Base-by-base conservation (phyloP, 83 land plant genomes). In the Thuja plicata region DNA sequence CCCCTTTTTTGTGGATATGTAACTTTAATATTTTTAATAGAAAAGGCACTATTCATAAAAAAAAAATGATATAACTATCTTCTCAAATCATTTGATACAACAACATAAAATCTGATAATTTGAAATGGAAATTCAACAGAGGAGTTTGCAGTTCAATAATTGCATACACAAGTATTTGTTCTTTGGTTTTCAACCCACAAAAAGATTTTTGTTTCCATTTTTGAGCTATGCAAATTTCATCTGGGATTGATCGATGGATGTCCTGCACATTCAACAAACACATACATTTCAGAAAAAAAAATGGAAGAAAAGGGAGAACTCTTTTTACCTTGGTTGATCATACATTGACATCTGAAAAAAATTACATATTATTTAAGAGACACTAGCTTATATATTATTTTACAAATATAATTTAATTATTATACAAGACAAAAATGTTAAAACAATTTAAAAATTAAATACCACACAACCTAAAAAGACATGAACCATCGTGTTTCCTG, bases 181-280 rank as follows among this genome's bases (percentile, higher is more conserved):
- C 95, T 89, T 93, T 95, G 89, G 91, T 86, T 91, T 93, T 94
- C 35, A 98, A 91, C 32, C 94, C 99, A 57, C 95, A 94, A 91
- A 96, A 94, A 76, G 97, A 90, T 91, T 90, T 89, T 55, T 91
- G 94, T 90, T 93, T 93, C 91, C 87, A 86, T 90, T 93, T 92
- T 77, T 97, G 87, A 52, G 92, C 90, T 84, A 84, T 91, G 86
- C 96, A 93, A 54, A 97, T 86, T 37, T 93, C 94, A 87, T 93
- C 94, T 78, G 94, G 91, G 57, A 98, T 86, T 21, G 96, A 91
- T 89, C 89, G 91, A 87, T 95, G 91, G 54, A 92, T 93, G 88
- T 98, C 99, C 99, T 98, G 94, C 90, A 94, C 87, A 16, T 43
- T 38, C 57, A 30, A 48, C 52, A 30, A 48, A 8, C 35, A 48